Conservation (phyloP, 108 stramenopile genomes). For the Nitzschia putrida region DNA sequence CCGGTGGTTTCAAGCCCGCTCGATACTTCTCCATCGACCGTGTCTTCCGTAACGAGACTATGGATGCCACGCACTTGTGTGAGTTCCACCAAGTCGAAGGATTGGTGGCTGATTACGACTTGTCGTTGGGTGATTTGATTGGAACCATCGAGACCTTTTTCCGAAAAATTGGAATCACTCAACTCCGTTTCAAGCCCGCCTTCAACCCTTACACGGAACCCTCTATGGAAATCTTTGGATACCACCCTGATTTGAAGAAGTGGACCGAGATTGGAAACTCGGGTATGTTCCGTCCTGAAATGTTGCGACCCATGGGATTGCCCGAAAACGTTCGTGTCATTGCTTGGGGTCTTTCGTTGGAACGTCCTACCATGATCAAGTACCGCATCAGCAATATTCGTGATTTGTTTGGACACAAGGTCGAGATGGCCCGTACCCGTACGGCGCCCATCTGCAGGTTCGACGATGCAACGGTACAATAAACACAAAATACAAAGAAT, state of each 20-base stretch:
- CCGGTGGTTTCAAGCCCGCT: conserved; percentile 95
- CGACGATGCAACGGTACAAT: conserved; percentile 34
- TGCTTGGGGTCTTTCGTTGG: conserved; percentile 98
- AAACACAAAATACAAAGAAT: background rate
- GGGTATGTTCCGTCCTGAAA: conserved; percentile 99
- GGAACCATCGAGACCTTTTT: conserved; percentile 99
- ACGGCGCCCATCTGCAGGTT: conserved; percentile 96
- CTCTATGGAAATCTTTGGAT: conserved; percentile 99
- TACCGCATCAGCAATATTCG: conserved; percentile 99
- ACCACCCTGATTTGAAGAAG: conserved; percentile 99
- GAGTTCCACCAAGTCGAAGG: conserved; percentile 99
- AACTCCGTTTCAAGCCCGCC: conserved; percentile 99
- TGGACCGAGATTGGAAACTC: conserved; percentile 99
- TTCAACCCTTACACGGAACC: conserved; percentile 99
- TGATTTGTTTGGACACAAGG: conserved; percentile 99
- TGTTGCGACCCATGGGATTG: conserved; percentile 98
- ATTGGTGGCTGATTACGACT: conserved; percentile 97
- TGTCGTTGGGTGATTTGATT: conserved; percentile 96
- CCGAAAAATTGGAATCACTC: conserved; percentile 96
- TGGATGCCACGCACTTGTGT: conserved; percentile 99
- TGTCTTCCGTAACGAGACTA: conserved; percentile 99
- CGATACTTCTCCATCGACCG: conserved; percentile 98
- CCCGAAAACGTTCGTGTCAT: conserved; percentile 99
- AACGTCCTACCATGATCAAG: conserved; percentile 99
- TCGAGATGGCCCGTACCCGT: conserved; percentile 91